Conservation (phyloP, 1,139 yeast genomes). For the Candida tetrigidarum region DNA sequence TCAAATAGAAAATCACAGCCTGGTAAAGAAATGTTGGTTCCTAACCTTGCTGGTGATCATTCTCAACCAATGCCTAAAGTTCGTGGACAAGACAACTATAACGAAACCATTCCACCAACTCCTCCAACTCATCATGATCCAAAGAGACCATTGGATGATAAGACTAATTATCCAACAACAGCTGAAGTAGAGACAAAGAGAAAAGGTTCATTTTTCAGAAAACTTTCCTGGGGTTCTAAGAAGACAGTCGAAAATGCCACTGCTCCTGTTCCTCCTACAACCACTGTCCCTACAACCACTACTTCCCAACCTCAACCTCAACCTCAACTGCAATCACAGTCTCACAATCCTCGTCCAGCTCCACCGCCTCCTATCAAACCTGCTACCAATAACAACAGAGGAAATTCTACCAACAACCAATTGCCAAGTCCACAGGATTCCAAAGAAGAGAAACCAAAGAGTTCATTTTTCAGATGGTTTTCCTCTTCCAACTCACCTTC, state of each 20-base stretch:
- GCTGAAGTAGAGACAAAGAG: constrained; percentile 26
- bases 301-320: background rate
- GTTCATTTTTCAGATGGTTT: constrained; percentile 49
- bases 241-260: constrained; percentile 29
- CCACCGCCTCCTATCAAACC: background rate
- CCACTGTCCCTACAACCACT: too few species aligned
- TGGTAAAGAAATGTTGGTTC: constrained; percentile 44
- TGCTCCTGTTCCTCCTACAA: background rate
- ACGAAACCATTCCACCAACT: constrained; percentile 24
- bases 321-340: constrained; percentile 10
- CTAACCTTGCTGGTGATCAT: constrained; percentile 23
- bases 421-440: constrained; percentile 47
- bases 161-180: constrained; percentile 34
- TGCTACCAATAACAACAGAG: constrained; percentile 1
- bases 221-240: constrained; percentile 60
- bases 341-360: background rate
- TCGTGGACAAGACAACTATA: constrained; percentile 20
- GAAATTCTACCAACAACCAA: constrained; percentile 19
- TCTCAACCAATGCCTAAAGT: constrained; percentile 33
- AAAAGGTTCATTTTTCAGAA: constrained; percentile 61
- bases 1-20: constrained; percentile 36
- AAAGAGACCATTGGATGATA: constrained; percentile 36
- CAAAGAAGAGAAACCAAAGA: constrained; percentile 32
- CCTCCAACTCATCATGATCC: constrained; percentile 21
- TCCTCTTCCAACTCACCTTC: constrained; percentile 28